Conservation (phyloP, 148 eudicot genomes). For the Nyssa sinensis region DNA sequence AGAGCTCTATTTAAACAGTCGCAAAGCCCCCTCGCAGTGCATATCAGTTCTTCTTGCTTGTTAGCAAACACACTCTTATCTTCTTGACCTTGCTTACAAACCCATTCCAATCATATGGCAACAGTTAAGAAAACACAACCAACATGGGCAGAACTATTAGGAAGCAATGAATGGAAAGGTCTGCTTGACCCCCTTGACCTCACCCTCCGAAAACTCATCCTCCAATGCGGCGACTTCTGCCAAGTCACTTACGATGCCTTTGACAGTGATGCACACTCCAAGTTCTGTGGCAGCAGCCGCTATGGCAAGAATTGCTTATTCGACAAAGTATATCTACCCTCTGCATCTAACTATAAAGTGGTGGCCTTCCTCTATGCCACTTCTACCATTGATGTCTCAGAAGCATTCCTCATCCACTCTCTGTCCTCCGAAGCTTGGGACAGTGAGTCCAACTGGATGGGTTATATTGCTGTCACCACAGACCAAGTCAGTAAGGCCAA, state of each 20-base stretch:
- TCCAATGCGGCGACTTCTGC: slow-evolving; percentile 84
- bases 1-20: too few species aligned
- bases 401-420: slow-evolving; percentile 22
- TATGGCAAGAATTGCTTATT: slow-evolving; percentile 22
- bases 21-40: too few species aligned
- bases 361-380: slow-evolving; percentile 26
- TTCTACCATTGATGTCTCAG: slow-evolving; percentile 12
- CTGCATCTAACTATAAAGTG: slow-evolving; percentile 17
- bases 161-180: slow-evolving; percentile 63
- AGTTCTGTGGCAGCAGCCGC: slow-evolving; percentile 28
- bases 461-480: slow-evolving; percentile 24
- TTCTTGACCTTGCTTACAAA: too few species aligned
- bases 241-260: slow-evolving; percentile 73
- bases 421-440: slow-evolving; percentile 6
- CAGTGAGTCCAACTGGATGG: slow-evolving; percentile 31
- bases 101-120: neutral
- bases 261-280: slow-evolving; percentile 21
- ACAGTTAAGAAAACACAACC: slow-evolving; percentile 11
- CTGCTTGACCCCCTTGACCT: slow-evolving; percentile 64
- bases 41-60: too few species aligned
- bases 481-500: slow-evolving; percentile 6
- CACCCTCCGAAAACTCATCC: slow-evolving; percentile 58
- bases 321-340: slow-evolving; percentile 7
- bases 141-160: slow-evolving; percentile 50
- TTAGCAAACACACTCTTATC: too few species aligned